phyloP scores from a whole-genome alignment of 345 rosid genomes.

The Mangifera indica region DNA sequence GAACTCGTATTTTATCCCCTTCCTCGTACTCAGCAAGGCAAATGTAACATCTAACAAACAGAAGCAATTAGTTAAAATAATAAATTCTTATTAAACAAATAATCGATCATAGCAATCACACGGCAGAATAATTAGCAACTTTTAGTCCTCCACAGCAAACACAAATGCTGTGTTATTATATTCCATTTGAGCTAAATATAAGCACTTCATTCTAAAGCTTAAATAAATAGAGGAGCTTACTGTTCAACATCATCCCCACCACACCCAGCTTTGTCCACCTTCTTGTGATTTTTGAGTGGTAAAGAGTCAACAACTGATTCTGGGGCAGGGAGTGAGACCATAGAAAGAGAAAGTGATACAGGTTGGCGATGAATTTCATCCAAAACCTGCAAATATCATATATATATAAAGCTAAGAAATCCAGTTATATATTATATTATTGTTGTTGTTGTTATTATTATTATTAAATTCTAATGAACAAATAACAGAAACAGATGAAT shows the following conservation, averaged over 20 bases:
- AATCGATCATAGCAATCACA: background rate
- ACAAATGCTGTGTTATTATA: background rate
- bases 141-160: background rate
- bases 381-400: constrained; percentile 49
- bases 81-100: background rate
- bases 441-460: background rate
- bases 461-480: background rate
- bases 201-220: background rate
- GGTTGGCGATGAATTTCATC: constrained; percentile 75
- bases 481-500: background rate
- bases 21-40: constrained; percentile 72
- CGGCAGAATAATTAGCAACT: background rate
- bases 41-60: constrained; percentile 56
- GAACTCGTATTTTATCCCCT: constrained; percentile 66
- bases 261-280: constrained; percentile 26
- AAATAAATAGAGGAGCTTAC: constrained; percentile 40
- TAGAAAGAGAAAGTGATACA: constrained; percentile 46
- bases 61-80: background rate
- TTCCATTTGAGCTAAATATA: constrained; percentile 1
- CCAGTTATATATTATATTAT: too few species aligned
- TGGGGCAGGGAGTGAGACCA: constrained; percentile 55
- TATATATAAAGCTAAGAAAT: constrained; percentile 11
- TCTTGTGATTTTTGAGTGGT: constrained; percentile 59
- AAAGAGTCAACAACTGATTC: constrained; percentile 69
- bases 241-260: constrained; percentile 41